Base-by-base conservation (phyloP, 768 basidiomycete species). In the Pholiota microspora region DNA sequence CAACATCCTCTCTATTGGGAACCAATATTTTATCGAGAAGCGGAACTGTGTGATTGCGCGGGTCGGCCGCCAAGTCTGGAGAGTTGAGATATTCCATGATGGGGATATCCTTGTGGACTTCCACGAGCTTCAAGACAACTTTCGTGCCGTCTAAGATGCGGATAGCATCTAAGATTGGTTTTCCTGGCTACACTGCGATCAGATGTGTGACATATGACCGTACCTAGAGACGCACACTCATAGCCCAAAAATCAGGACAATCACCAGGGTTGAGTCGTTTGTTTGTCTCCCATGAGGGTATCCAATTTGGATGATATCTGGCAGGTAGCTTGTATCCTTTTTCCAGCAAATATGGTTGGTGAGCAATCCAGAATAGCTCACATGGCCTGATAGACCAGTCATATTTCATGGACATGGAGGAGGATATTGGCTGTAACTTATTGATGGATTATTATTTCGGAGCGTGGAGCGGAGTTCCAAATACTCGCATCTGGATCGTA, bases 41-140 rank as follows among this genome's bases (percentile, higher is more conserved):
- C 9, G 40, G 51, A 45, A 51, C 40, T 12, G 51, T 51, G 27
- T 51, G 51, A 12, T 51, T 51, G 15, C 51, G n/a, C 15, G 40
- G 18, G 12, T 51, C 51, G 5, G 16, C 0, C 4, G 44, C 18
- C 23, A 44, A 40, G 12, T 1, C 6, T 5, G 50, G 18, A 32
- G 27, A 44, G 24, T 31, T 31, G 16, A 51, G 29, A 12, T 44
- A 44, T 15, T 51, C 38, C 50, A 44, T 18, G 13, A 57, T 35
- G n/a, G 56, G 45, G 4, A 53, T 35, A 48, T 49, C 51, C 7
- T 16, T 27, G 9, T 52, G 35, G 4, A 35, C 12, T 5, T 25
- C 16, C 9, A 52, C 55, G 12, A 45, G 29, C 32, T 56, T 56
- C 4, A 56, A 27, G 2, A 34, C 48, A 2, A 56, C 50, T 35